A percentile compares a stretch with the other conserved stretches of the same genome.
phyloP scores from a whole-genome alignment of 2,329 filamentous ascomycete genomes.

The Pyricularia sp. region DNA sequence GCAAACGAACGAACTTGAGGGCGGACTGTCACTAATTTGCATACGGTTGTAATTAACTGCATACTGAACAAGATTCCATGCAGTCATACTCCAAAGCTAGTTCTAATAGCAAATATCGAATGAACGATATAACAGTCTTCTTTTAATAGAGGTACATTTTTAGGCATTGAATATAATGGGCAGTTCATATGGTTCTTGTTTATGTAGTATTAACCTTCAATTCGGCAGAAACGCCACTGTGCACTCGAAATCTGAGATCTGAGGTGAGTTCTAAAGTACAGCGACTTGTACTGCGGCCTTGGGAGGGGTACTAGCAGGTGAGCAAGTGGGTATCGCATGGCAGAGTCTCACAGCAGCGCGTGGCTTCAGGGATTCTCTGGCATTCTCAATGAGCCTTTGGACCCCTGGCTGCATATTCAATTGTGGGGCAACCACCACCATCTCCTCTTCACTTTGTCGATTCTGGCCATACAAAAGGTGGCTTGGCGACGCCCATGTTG shows the following conservation, averaged over 20 bases:
- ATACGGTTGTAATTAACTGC: neutral
- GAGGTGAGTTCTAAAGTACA: neutral
- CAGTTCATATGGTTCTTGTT: neutral
- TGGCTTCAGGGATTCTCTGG: constrained; percentile 26
- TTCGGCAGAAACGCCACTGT: neutral
- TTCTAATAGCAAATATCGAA: neutral
- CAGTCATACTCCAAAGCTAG: no score
- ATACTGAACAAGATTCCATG: no score
- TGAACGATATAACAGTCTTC: no score
- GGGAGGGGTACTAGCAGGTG: constrained; percentile 3
- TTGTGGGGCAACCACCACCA: constrained; percentile 1
- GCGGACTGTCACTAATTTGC: neutral
- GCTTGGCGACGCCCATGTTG: constrained; percentile 5
- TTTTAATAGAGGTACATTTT: neutral
- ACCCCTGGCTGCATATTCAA: constrained; percentile 15
- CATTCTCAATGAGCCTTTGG: constrained; percentile 17
- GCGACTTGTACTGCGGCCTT: constrained; percentile 2
- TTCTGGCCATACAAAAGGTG: neutral
- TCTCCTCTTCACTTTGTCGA: neutral
- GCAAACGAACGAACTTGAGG: neutral
- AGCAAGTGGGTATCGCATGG: constrained; percentile 13
- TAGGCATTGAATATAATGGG: neutral
- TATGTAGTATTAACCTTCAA: neutral
- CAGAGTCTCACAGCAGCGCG: constrained; percentile 19
- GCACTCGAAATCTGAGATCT: neutral